Evolutionary conservation across 1,139 yeast species (phyloP), one percentile per base, ranked within the genome.

Genomic region (Sugiyamaella japonica): DNA sequence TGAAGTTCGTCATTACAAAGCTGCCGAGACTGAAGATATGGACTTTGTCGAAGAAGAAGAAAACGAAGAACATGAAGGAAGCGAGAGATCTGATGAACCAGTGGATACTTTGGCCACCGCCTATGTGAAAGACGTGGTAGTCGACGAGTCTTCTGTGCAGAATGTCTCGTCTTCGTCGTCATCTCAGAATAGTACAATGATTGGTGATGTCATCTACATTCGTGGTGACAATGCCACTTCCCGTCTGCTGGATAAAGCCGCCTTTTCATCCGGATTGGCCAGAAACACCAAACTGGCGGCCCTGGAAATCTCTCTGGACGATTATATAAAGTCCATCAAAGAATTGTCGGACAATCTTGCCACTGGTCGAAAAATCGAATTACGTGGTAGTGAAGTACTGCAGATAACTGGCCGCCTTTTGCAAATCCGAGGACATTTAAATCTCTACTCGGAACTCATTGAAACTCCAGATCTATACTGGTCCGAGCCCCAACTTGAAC

Each of bases 381-480:
- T 73, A 12, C 78, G 78, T 4, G 89, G 86, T 55, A 74, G 80
- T 4, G 89, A 86, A 42, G 83, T 87, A 4, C 71, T 89, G 50
- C 76, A 77, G 61, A 76, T 85, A 3, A 89, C 95, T 0, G 97
- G 97, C 0, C 76, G 84, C 55, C 74, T 90, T 31, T 80, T 90
- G 56, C 74, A 86, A 47, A 75, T 90, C 17, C 74, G 97, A 56
- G 97, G 96, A 1, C 86, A 86, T 62, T 76, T 90, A 59, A 90
- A 90, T 63, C 72, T 90, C 46, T 89, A 90, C 68, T 85, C 93
- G n/a, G 96, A 90, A 65, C 77, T 90, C 54, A 89, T 89, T 43
- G 97, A 90, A 64, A 89, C 95, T 0, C 97, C 97, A 0, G 97
- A 90, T 68, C 71, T 89, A 47, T 90, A 89, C 70, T 90, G 97